phyloP scores from a whole-genome alignment of 1,284 basidiomycete genomes.

The Ceratorhiza oryzae-sativae region DNA sequence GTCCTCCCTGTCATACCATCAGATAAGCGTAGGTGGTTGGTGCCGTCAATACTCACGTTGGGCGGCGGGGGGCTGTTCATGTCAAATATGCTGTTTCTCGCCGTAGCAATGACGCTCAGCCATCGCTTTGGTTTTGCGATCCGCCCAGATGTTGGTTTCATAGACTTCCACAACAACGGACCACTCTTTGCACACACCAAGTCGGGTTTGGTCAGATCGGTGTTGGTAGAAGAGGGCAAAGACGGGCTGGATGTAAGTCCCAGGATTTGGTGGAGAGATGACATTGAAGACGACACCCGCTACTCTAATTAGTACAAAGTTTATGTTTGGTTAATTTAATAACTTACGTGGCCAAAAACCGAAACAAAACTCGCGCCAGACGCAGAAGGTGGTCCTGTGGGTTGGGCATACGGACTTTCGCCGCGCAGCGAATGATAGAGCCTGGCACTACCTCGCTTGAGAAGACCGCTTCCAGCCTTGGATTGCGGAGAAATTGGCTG shows the following conservation, averaged over 20 bases:
- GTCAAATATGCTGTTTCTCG: constrained; percentile 11
- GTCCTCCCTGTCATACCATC: neutral
- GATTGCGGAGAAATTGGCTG: constrained; percentile 2
- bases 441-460: constrained; percentile 30
- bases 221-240: constrained; percentile 11
- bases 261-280: constrained; percentile 34
- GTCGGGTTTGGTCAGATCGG: constrained; percentile 23
- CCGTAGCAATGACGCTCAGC: constrained; percentile 23
- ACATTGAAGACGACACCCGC: constrained; percentile 37
- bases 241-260: constrained; percentile 35
- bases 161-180: constrained; percentile 32
- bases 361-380: constrained; percentile 39
- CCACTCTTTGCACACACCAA: constrained; percentile 32
- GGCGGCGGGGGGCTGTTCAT: constrained; percentile 29
- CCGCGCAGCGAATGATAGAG: constrained; percentile 34
- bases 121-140: constrained; percentile 37
- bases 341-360: constrained; percentile 30
- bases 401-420: constrained; percentile 37
- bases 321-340: neutral
- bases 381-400: constrained; percentile 18
- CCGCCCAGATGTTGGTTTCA: constrained; percentile 30
- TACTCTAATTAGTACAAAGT: neutral
- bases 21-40: neutral
- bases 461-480: constrained; percentile 6
- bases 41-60: neutral